Percentiles rank a stretch among this genome's conserved stretches.
Evolutionary conservation across 2,329 filamentous ascomycete species (phyloP).

Genomic region (Aspergillus oerlinghausenensis): DNA sequence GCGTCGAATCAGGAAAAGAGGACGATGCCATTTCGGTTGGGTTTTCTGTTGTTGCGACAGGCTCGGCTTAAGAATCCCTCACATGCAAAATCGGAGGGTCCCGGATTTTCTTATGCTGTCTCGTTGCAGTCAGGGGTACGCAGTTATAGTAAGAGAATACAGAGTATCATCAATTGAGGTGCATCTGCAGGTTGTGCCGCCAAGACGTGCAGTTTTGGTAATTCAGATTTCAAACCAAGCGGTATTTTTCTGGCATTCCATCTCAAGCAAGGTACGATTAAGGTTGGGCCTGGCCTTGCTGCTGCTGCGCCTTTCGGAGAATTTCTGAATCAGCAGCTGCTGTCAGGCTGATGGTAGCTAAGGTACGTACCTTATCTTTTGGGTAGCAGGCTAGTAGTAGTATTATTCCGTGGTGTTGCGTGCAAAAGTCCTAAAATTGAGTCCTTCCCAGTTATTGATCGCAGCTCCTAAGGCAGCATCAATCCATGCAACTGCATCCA

Average conservation of each 20-base stretch:
- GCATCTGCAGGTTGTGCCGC: not conserved
- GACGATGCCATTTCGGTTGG: slow-evolving; percentile 9
- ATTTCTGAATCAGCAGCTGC: slow-evolving; percentile 6
- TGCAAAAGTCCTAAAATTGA: not conserved
- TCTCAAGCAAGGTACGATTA: not conserved
- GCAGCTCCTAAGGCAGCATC: not conserved
- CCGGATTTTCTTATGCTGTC: not conserved
- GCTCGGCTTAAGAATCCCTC: not conserved
- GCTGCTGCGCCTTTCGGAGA: slow-evolving; percentile 4
- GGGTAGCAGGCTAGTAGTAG: not conserved
- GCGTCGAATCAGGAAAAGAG: not conserved
- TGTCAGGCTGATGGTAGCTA: not conserved
- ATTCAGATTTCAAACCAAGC: not conserved
- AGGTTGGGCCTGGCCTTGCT: slow-evolving; percentile 3
- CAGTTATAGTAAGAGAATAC: not conserved
- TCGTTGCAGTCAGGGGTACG: not conserved
- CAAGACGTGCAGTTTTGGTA: not conserved
- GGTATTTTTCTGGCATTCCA: not conserved
- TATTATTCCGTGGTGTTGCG: not conserved
- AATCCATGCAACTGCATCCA: not conserved
- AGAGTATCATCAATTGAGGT: not conserved
- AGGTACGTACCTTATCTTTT: not conserved
- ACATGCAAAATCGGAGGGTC: not conserved
- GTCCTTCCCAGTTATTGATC: not conserved
- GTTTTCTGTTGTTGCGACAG: not conserved